Conservation (phyloP, 176 grass and related monocot genomes). For the Musa acuminata region DNA sequence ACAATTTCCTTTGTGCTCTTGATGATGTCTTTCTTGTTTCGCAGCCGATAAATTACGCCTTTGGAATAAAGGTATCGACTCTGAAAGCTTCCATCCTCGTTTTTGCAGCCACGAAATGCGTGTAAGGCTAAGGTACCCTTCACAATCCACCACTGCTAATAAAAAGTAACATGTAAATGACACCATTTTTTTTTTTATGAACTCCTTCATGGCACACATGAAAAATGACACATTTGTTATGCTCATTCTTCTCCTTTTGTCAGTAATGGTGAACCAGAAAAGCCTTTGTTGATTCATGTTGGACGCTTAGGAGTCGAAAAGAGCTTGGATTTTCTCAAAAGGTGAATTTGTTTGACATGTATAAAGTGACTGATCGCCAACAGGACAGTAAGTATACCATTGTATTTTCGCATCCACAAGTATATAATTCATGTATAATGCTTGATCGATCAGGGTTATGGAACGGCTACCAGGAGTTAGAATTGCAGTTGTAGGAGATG, state of each 20-base stretch:
- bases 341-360: slow-evolving; percentile 27
- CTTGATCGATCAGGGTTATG: slow-evolving; percentile 57
- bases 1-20: neutral
- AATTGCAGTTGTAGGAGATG: slow-evolving; percentile 93
- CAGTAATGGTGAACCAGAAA: slow-evolving; percentile 88
- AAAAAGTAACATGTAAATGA: too few species aligned
- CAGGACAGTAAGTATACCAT: too few species aligned
- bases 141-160: neutral
- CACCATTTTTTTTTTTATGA: too few species aligned
- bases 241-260: slow-evolving; percentile 19
- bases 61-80: neutral
- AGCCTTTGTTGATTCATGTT: slow-evolving; percentile 87
- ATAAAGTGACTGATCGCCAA: too few species aligned
- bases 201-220: neutral
- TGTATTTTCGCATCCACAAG: neutral
- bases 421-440: neutral
- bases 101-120: neutral
- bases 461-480: slow-evolving; percentile 70
- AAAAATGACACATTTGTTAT: slow-evolving; percentile 7
- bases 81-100: neutral
- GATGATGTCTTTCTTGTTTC: slow-evolving; percentile 23
- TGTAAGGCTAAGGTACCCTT: neutral
- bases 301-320: slow-evolving; percentile 93
- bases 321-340: slow-evolving; percentile 95
- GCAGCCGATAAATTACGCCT: neutral